Percentiles rank a stretch among this genome's conserved stretches.
Evolutionary conservation across 371 early-diverging fungal species (phyloP).

Genomic region (Mucor circinelloides): DNA sequence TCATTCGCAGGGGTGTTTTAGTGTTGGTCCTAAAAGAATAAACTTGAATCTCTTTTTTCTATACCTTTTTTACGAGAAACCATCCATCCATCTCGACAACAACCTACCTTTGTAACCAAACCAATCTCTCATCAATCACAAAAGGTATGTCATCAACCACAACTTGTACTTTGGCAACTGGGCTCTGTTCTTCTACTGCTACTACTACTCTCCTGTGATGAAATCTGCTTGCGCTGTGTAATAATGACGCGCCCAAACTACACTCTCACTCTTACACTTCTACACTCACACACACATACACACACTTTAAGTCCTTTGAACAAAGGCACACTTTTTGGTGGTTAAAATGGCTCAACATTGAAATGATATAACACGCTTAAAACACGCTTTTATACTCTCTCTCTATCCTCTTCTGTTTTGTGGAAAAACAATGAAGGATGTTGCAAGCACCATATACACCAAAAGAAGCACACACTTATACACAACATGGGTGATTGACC

Average conservation of each 20-base stretch:
- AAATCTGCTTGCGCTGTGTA: neutral
- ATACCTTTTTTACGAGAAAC: constrained; percentile 5
- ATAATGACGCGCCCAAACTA: neutral
- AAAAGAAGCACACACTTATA: neutral
- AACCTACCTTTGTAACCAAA: neutral
- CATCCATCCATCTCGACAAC: constrained; percentile 11
- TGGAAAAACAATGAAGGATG: neutral
- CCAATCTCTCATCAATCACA: constrained; percentile 3
- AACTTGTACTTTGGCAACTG: constrained; percentile 16
- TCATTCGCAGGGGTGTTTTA: constrained; percentile 7
- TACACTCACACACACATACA: neutral
- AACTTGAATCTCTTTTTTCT: neutral
- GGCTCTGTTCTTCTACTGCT: constrained; percentile 9
- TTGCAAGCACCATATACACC: neutral
- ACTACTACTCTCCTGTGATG: constrained; percentile 9
- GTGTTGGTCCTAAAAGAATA: neutral
- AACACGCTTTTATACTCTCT: constrained; percentile 2
- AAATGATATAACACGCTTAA: neutral
- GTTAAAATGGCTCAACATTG: neutral
- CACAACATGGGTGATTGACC: neutral
- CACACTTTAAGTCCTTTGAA: neutral
- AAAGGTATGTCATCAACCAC: constrained; percentile 28
- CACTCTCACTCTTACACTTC: neutral
- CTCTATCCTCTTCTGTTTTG: neutral
- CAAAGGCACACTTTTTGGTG: neutral